A percentile compares a stretch with the other conserved stretches of the same genome.
phyloP scores from a whole-genome alignment of 139 green algal genomes.

The Dunaliella primolecta region DNA sequence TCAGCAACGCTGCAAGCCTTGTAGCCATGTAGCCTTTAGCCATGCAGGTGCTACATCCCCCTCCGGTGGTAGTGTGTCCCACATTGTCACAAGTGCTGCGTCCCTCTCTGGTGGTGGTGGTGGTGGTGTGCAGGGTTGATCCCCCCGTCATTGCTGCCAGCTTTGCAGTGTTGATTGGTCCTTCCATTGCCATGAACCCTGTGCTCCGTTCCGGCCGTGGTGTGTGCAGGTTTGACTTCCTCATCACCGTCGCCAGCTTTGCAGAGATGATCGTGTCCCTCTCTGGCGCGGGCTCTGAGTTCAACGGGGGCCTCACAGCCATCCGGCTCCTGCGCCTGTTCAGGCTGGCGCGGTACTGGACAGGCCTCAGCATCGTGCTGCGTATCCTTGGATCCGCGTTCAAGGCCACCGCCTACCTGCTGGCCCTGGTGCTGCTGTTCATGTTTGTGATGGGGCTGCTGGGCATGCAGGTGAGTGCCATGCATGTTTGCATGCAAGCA shows the following conservation, averaged over 20 bases:
- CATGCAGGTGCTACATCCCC: too few relatives aligned
- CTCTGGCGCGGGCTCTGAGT: background rate
- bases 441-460: constrained; percentile 30
- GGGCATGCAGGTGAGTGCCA: constrained; percentile 26
- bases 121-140: background rate
- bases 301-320: constrained; percentile 59
- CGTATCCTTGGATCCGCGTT: background rate
- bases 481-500: too few relatives aligned
- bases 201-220: background rate
- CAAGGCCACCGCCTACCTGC: constrained; percentile 5
- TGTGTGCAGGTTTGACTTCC: constrained; percentile 11
- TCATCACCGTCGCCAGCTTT: background rate
- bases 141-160: background rate
- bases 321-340: constrained; percentile 74
- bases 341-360: constrained; percentile 36
- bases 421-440: constrained; percentile 29
- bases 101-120: too few relatives aligned
- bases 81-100: too few relatives aligned
- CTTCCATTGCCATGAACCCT: background rate
- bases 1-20: too few relatives aligned
- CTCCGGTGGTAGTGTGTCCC: too few relatives aligned
- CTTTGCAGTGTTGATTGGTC: background rate
- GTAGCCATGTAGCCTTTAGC: too few relatives aligned
- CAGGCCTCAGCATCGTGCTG: constrained; percentile 17
- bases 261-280: constrained; percentile 3